Conservation (phyloP, 495 filamentous ascomycete genomes). For the Niebla homalea region DNA sequence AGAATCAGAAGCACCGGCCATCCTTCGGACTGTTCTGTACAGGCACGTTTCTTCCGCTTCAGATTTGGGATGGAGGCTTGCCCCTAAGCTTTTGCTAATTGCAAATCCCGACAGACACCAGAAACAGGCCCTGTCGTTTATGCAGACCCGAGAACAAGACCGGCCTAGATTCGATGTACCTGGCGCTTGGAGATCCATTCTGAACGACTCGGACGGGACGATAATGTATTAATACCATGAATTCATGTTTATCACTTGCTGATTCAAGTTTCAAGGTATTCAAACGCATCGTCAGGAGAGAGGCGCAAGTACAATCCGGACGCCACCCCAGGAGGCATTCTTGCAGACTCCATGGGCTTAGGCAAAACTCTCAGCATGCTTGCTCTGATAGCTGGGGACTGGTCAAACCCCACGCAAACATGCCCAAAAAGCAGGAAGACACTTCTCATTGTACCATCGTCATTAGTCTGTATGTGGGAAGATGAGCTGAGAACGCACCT, state of each 20-base stretch:
- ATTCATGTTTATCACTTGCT: slow-evolving; percentile 15
- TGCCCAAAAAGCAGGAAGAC: slow-evolving; percentile 1
- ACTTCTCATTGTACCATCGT: slow-evolving; percentile 18
- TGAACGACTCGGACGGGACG: slow-evolving; percentile 7
- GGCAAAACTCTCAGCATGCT: slow-evolving; percentile 31
- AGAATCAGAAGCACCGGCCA: slow-evolving; percentile 15
- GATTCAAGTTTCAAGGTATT: neutral
- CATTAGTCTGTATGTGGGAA: slow-evolving; percentile 27
- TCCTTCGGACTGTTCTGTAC: slow-evolving; percentile 19
- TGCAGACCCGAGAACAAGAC: slow-evolving; percentile 22
- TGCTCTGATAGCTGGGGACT: slow-evolving; percentile 19
- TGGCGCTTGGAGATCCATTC: slow-evolving; percentile 9
- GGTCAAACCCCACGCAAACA: neutral
- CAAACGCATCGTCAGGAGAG: slow-evolving; percentile 7
- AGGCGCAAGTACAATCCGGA: slow-evolving; percentile 7
- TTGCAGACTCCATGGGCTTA: slow-evolving; percentile 31
- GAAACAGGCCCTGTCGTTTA: slow-evolving; percentile 29
- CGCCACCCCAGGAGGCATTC: slow-evolving; percentile 24
- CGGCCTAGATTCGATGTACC: slow-evolving; percentile 11
- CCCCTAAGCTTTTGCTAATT: neutral
- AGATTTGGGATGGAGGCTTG: neutral
- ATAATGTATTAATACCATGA: neutral
- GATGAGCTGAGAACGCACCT: slow-evolving; percentile 25
- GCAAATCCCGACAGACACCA: slow-evolving; percentile 22
- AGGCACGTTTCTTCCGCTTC: slow-evolving; percentile 9